A percentile compares a stretch with the other conserved stretches of the same genome.
Conservation (phyloP, 169 alveolate genomes). For the Cryptosporidium ubiquitum region DNA sequence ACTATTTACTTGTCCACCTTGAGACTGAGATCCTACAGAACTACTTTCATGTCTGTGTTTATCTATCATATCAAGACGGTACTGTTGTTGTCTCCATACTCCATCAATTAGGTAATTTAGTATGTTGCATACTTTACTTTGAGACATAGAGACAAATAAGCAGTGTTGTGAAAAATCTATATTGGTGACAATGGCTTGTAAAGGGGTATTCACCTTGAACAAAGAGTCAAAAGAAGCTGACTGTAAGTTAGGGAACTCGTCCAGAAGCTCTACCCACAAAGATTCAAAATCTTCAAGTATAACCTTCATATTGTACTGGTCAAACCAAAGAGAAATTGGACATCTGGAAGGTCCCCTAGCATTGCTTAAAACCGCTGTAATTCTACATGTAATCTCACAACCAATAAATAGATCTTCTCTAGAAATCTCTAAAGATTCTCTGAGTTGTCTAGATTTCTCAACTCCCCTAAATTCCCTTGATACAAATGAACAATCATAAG, state of each 20-base stretch:
- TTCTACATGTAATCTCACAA: constrained; percentile 66
- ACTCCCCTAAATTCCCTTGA: constrained; percentile 56
- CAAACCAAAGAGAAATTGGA: constrained; percentile 61
- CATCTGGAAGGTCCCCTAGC: constrained; percentile 26
- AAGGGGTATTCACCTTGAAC: constrained; percentile 38
- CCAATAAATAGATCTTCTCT: constrained; percentile 65
- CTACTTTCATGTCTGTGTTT: not conserved
- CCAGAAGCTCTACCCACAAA: constrained; percentile 63
- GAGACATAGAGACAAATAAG: constrained; percentile 44
- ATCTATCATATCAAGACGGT: constrained; percentile 7
- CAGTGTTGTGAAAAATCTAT: constrained; percentile 55
- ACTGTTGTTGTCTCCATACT: constrained; percentile 66
- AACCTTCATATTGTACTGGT: constrained; percentile 57
- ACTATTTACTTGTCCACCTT: not conserved
- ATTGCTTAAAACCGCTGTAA: constrained; percentile 6
- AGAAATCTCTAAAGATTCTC: constrained; percentile 33
- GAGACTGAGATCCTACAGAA: not conserved
- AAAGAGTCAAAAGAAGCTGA: constrained; percentile 5
- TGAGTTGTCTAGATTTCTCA: constrained; percentile 45
- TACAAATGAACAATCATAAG: constrained; percentile 33
- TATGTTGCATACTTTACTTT: constrained; percentile 34
- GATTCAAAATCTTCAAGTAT: constrained; percentile 59
- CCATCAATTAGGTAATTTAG: constrained; percentile 38
- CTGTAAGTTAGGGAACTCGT: constrained; percentile 31
- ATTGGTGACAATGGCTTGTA: constrained; percentile 53